Conservation (phyloP, 441 rosid genomes). For the Rhodomyrtus psidioides region DNA sequence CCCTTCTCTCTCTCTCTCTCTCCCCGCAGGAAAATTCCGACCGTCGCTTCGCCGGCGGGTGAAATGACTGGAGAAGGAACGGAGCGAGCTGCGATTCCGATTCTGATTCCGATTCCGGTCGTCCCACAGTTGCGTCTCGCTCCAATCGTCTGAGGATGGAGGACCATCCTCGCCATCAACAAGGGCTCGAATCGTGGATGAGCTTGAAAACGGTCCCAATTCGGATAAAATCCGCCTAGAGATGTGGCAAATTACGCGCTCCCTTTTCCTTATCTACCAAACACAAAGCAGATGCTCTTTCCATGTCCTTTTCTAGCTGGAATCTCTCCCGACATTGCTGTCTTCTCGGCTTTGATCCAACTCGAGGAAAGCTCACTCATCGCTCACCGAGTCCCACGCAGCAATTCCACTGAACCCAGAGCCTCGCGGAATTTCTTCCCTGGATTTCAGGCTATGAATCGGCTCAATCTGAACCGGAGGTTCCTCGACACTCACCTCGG, state of each 20-base stretch:
- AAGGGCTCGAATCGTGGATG: neutral
- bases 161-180: neutral
- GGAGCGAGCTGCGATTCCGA: neutral
- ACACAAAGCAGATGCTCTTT: neutral
- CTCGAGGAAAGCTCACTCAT: neutral
- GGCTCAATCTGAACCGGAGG: neutral
- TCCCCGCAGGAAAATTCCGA: neutral
- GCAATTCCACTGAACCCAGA: neutral
- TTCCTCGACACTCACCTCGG: neutral
- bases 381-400: neutral
- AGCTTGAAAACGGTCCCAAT: neutral
- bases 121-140: neutral
- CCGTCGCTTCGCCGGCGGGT: neutral
- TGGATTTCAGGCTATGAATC: neutral
- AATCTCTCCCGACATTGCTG: conserved; percentile 4
- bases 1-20: neutral
- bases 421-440: neutral
- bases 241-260: neutral
- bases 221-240: neutral
- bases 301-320: conserved; percentile 1
- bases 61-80: neutral
- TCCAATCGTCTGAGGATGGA: neutral
- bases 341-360: neutral
- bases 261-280: neutral
- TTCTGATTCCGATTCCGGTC: neutral